These are phyloP conservation scores for Tylopilus rubrobrunneus DNA, from an alignment of 768 basidiomycete genomes.

Conservation along the genomic window DNA sequence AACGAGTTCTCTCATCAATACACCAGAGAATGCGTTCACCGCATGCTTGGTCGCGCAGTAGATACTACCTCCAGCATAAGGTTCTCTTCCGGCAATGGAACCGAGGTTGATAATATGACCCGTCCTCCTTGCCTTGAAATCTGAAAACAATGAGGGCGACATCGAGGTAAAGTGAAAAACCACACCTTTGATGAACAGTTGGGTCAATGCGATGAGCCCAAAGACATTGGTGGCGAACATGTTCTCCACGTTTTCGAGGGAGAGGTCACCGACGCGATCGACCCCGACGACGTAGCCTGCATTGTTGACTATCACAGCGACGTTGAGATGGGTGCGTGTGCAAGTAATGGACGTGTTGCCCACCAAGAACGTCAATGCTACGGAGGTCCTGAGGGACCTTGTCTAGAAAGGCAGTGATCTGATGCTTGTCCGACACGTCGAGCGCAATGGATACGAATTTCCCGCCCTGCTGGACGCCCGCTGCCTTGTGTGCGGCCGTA, in stretches of 20 bases:
- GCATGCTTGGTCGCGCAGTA: constrained; percentile 92
- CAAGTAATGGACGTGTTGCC: constrained; percentile 15
- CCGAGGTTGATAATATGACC: constrained; percentile 96
- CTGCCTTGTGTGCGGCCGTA: constrained; percentile 63
- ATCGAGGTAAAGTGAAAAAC: neutral
- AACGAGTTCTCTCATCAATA: constrained; percentile 82
- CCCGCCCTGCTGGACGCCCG: constrained; percentile 72
- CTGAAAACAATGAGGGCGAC: constrained; percentile 33
- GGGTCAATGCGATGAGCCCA: constrained; percentile 81
- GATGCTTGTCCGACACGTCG: constrained; percentile 76
- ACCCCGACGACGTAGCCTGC: constrained; percentile 90
- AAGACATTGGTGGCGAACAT: constrained; percentile 84
- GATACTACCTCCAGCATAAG: constrained; percentile 88
- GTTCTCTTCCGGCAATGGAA: constrained; percentile 82
- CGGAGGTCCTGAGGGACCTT: constrained; percentile 68
- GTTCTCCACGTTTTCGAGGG: constrained; percentile 71
- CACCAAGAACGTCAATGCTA: constrained; percentile 81
- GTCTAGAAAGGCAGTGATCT: constrained; percentile 65
- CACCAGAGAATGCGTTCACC: constrained; percentile 80
- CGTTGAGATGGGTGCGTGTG: neutral
- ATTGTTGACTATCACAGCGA: constrained; percentile 49
- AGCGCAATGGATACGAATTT: constrained; percentile 67
- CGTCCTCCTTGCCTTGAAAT: constrained; percentile 71
- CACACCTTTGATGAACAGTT: constrained; percentile 60
- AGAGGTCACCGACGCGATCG: constrained; percentile 81